Evolutionary conservation across 1,139 yeast genomes (phyloP), one percentile per base, ranked within the genome.

Genomic region (Williopsis jadinii): DNA sequence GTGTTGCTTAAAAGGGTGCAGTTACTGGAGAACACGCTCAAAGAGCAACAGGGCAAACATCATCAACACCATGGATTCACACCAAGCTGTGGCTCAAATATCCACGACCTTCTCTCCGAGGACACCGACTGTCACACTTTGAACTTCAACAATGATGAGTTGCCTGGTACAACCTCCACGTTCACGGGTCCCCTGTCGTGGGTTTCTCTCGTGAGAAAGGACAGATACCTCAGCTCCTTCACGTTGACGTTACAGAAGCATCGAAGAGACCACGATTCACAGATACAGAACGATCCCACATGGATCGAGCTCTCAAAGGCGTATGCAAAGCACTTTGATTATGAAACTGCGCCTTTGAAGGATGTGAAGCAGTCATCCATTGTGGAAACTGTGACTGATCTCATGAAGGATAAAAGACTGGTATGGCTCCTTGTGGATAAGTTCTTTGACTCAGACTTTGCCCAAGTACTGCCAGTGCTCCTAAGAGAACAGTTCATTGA

Each of bases 401-500:
- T 37, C 3, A 27, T 47, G 2, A 32, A 13, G 4, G 52, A 54
- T 33, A 26, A 30, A 3, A 53, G 44, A 28, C 37, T 53, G 8
- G 41, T 51, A 1, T 54, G 58, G 58, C 8, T 49, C 8, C 40
- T 53, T 8, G 39, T 54, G 12, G 58, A 53, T 15, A 43, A 39
- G 32, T 54, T 47, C 34, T 54, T 54, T 30, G 42, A 44, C 5
- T 50, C 53, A 2, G 57, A 51, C 32, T 26, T 50, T 10, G 45
- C 41, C 34, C 27, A 45, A 28, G 14, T 48, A 4, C 32, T 52
- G 11, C 51, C 58, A 10, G 24, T 51, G 5, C 11, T 53, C n/a
- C 51, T 48, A 13, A 45, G 33, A 31, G 33, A 37, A 0, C 51
- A 51, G n/a, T 51, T 53, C 30, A 39, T 35, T 3, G 14, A 30